Base-by-base conservation (phyloP, 2,329 filamentous ascomycete genomes). In the Colletotrichum liaoningense region DNA sequence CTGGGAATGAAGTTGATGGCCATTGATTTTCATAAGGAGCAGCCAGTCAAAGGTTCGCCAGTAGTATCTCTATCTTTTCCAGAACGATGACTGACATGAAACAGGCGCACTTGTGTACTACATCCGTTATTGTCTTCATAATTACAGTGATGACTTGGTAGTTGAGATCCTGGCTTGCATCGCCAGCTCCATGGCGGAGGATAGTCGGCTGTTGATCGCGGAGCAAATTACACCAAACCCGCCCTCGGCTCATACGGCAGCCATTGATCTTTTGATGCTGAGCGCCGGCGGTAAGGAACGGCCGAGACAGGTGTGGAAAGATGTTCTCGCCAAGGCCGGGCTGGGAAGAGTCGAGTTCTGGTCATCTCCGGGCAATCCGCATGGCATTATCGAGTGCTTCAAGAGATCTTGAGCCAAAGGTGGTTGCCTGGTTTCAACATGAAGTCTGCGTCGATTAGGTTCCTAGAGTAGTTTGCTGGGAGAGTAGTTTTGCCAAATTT, bases 31-130 rank as follows among this genome's bases (percentile, higher is more conserved):
- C 78, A 76, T 26, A 67, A 38, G 9, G 66, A 75, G 9, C 77
- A 80, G 22, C 75, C 72, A 0, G 52, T 79, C 3, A 70, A 76
- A n/a, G 74, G 74, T 58, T 54, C 46, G 19, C 19, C 42, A 3
- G 49, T 9, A n/a, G 26, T 28, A 0, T 19, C 72, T 76, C 26
- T 55, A 7, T 5, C 19, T 5, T 16, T 9, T 6, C 4, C 22
- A 26, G 52, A 54, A 33, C 63, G 62, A 9, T 54, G 22, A 8
- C 57, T 71, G 16, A 64, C 26, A 52, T 14, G 22, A 5, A 57
- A 2, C n/a, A 83, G 82, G 79, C 1, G 82, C 83, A 4, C 69
- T 80, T 11, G 74, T 82, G 9, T 84, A 84, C 75, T 81, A 78
- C 75, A 80, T 81, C 67, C 78, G 78, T 63, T 79, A 80, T 9